phyloP scores from a whole-genome alignment of 1,284 basidiomycete species.

The Takashimella tepidaria region DNA sequence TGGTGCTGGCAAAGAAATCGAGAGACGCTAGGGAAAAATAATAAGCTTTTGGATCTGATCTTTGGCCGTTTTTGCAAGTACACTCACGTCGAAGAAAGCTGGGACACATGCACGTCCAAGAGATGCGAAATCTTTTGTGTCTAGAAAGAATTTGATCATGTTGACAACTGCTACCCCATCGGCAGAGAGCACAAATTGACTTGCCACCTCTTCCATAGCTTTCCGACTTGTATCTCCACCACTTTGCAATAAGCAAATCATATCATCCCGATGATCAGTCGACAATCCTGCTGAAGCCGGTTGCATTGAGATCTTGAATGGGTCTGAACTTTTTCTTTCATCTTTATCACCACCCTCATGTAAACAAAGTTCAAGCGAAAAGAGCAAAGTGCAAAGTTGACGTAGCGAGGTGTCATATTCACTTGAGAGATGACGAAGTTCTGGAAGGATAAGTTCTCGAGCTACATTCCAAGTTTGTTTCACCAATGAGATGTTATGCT shows the following conservation, averaged over 20 bases:
- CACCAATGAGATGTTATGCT: slow-evolving; percentile 8
- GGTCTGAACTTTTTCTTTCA: slow-evolving; percentile 2
- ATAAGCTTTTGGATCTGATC: no score
- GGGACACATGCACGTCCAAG: slow-evolving; percentile 8
- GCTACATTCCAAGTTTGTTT: slow-evolving; percentile 12
- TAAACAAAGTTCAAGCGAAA: slow-evolving; percentile 19
- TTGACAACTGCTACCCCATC: neutral
- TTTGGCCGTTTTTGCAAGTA: no score
- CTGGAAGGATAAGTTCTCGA: slow-evolving; percentile 7
- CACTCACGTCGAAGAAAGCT: slow-evolving; percentile 17
- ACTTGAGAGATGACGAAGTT: slow-evolving; percentile 17
- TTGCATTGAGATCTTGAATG: slow-evolving; percentile 12
- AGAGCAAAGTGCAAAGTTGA: slow-evolving; percentile 14
- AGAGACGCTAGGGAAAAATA: slow-evolving; percentile 17
- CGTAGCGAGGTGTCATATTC: slow-evolving; percentile 9
- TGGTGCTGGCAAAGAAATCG: slow-evolving; percentile 3
- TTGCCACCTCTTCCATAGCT: neutral
- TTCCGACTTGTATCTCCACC: neutral
- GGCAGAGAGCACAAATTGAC: neutral
- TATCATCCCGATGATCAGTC: neutral
- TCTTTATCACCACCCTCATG: slow-evolving; percentile 2
- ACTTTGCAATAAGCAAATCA: neutral
- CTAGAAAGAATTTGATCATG: slow-evolving; percentile 11
- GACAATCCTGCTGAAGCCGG: neutral
- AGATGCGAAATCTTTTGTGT: slow-evolving; percentile 5